These are phyloP conservation scores for Cryomyces antarcticus DNA, from an alignment of 495 filamentous ascomycete species.

Conservation along the genomic window DNA sequence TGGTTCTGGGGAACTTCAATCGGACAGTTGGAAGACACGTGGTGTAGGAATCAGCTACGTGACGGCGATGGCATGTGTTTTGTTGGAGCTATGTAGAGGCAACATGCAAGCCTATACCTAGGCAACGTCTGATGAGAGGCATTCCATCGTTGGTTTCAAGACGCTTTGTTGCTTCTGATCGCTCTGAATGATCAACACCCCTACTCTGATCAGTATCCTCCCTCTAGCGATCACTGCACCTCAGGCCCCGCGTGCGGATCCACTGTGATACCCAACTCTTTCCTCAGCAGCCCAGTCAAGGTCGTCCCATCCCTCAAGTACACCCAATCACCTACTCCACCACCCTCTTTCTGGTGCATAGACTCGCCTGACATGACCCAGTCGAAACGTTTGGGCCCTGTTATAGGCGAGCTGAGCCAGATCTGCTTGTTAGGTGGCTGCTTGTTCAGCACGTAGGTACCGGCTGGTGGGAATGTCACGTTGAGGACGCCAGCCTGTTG, in stretches of 20 bases:
- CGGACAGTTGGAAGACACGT: too few relatives aligned
- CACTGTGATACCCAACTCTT: constrained; percentile 38
- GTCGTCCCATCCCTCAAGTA: constrained; percentile 65
- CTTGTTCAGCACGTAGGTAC: constrained; percentile 89
- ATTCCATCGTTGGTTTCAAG: too few relatives aligned
- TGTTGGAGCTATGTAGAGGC: too few relatives aligned
- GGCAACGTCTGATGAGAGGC: too few relatives aligned
- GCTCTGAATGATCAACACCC: too few relatives aligned
- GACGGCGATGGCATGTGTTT: too few relatives aligned
- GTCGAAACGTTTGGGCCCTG: constrained; percentile 86
- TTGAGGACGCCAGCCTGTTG: constrained; percentile 66
- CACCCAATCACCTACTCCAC: constrained; percentile 53
- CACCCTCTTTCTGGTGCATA: constrained; percentile 56
- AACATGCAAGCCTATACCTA: too few relatives aligned
- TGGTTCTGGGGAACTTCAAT: too few relatives aligned
- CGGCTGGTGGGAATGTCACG: constrained; percentile 36
- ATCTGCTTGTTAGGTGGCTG: constrained; percentile 95
- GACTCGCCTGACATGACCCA: constrained; percentile 53
- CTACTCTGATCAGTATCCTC: too few relatives aligned
- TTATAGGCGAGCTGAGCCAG: constrained; percentile 81
- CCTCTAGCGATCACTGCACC: neutral
- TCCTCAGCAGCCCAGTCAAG: constrained; percentile 44
- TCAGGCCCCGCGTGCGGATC: neutral
- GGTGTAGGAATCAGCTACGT: too few relatives aligned
- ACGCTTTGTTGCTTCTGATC: too few relatives aligned